Percentiles rank a stretch among this genome's conserved stretches.
phyloP scores from a whole-genome alignment of 75 land plant genomes.

The Chamaecyparis obtusa region DNA sequence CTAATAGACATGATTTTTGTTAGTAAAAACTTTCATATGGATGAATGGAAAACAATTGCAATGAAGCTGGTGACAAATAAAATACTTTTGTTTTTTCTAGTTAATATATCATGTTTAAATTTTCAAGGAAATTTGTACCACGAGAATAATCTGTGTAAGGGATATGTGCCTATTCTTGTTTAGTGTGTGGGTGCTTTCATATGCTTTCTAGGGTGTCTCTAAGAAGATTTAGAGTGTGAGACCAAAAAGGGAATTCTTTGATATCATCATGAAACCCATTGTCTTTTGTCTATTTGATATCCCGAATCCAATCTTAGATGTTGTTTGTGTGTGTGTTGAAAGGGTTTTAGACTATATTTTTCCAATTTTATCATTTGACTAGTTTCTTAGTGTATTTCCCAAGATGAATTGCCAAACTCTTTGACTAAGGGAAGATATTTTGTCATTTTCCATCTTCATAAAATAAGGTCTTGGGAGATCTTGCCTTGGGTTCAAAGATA shows the following conservation, averaged over 20 bases:
- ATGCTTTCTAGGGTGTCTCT: neutral
- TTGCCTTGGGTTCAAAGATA: neutral
- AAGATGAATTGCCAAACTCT: neutral
- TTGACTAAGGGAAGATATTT: neutral
- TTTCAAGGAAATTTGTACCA: neutral
- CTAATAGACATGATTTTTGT: neutral
- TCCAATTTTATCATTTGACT: neutral
- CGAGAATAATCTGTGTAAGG: neutral
- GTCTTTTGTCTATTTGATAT: too few relatives aligned
- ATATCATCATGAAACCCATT: too few relatives aligned
- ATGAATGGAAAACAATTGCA: neutral
- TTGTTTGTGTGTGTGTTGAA: neutral
- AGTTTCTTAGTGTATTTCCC: neutral
- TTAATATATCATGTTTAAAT: neutral
- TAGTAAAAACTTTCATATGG: neutral
- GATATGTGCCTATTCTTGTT: neutral
- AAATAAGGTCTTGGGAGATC: neutral
- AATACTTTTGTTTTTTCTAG: neutral
- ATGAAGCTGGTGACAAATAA: neutral
- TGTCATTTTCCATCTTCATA: neutral
- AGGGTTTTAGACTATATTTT: neutral
- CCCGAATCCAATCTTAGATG: neutral
- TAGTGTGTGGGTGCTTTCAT: neutral
- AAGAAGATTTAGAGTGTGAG: neutral
- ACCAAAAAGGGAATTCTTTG: neutral